A percentile compares a stretch with the other conserved stretches of the same genome.
Evolutionary conservation across 495 filamentous ascomycete genomes (phyloP).

Genomic region (Massariosphaeria phaeospora): DNA sequence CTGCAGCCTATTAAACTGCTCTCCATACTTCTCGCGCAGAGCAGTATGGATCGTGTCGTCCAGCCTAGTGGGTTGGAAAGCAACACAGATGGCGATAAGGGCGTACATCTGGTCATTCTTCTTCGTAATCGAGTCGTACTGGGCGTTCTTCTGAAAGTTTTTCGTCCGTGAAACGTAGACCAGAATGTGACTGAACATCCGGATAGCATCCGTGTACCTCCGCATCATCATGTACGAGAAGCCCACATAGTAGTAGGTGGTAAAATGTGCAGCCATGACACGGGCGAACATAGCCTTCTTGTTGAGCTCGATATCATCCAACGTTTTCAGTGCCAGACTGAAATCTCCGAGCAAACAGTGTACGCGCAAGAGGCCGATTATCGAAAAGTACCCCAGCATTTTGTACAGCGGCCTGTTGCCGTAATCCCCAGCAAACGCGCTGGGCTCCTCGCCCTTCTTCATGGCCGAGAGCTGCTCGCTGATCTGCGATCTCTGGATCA

Average conservation of each 20-base stretch:
- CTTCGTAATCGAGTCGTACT: slow-evolving; percentile 97
- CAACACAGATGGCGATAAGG: slow-evolving; percentile 95
- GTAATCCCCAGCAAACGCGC: slow-evolving; percentile 85
- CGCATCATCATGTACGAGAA: slow-evolving; percentile 99
- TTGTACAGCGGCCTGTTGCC: slow-evolving; percentile 87
- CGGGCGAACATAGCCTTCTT: slow-evolving; percentile 99
- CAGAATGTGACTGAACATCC: slow-evolving; percentile 99
- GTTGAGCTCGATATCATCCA: slow-evolving; percentile 98
- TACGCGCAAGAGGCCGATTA: slow-evolving; percentile 92
- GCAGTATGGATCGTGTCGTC: slow-evolving; percentile 99
- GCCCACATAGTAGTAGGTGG: slow-evolving; percentile 99
- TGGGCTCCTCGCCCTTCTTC: slow-evolving; percentile 85
- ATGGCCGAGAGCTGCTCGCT: slow-evolving; percentile 92
- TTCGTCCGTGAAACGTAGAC: slow-evolving; percentile 98
- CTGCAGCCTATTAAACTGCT: slow-evolving; percentile 92
- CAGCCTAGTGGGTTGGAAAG: slow-evolving; percentile 91
- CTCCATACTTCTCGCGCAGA: slow-evolving; percentile 96
- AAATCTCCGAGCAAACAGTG: slow-evolving; percentile 97
- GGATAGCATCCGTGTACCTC: slow-evolving; percentile 96
- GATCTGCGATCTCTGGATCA: slow-evolving; percentile 97
- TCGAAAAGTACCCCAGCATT: slow-evolving; percentile 98
- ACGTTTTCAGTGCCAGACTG: slow-evolving; percentile 94
- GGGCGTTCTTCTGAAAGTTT: slow-evolving; percentile 98
- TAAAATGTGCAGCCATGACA: slow-evolving; percentile 99
- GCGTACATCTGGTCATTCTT: slow-evolving; percentile 99